Evolutionary conservation across 352 stramenopile genomes (phyloP).

Genomic region (Phytophthora nicotianae): DNA sequence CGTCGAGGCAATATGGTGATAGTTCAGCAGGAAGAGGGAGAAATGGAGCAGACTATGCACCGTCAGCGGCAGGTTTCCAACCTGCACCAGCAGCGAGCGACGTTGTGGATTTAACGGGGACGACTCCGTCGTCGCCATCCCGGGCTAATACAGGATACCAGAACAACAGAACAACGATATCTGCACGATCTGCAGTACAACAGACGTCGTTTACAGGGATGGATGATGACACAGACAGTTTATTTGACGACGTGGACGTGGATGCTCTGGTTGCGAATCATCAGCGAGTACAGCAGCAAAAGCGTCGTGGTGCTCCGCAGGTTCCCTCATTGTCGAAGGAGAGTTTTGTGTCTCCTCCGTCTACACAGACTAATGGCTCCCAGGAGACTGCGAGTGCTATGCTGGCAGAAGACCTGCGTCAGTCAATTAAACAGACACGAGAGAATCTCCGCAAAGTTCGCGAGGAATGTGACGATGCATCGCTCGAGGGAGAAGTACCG

Average conservation of each 20-base stretch:
- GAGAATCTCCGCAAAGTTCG: slow-evolving; percentile 66
- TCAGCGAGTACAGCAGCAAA: slow-evolving; percentile 37
- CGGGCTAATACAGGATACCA: slow-evolving; percentile 11
- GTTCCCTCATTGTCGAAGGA: slow-evolving; percentile 8
- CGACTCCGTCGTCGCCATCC: slow-evolving; percentile 3
- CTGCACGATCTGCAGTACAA: slow-evolving; percentile 2
- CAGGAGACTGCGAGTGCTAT: slow-evolving; percentile 27
- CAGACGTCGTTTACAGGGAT: slow-evolving; percentile 11
- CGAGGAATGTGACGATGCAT: slow-evolving; percentile 86
- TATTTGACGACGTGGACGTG: slow-evolving; percentile 54
- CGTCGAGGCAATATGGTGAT: slow-evolving; percentile 4
- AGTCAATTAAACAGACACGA: slow-evolving; percentile 67
- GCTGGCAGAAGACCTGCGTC: slow-evolving; percentile 38
- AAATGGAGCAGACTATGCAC: slow-evolving; percentile 3
- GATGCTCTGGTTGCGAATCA: slow-evolving; percentile 60
- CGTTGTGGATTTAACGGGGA: slow-evolving; percentile 39
- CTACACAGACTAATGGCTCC: slow-evolving; percentile 19
- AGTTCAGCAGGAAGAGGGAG: neutral
- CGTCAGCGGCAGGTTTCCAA: neutral
- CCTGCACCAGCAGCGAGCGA: slow-evolving; percentile 6
- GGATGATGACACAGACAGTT: slow-evolving; percentile 33
- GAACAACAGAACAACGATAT: slow-evolving; percentile 1
- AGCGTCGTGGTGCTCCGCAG: slow-evolving; percentile 6
- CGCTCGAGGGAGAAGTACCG: slow-evolving; percentile 76
- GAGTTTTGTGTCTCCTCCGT: slow-evolving; percentile 19